Conservation (phyloP, 768 basidiomycete species). For the Coprinopsis marcescibilis region DNA sequence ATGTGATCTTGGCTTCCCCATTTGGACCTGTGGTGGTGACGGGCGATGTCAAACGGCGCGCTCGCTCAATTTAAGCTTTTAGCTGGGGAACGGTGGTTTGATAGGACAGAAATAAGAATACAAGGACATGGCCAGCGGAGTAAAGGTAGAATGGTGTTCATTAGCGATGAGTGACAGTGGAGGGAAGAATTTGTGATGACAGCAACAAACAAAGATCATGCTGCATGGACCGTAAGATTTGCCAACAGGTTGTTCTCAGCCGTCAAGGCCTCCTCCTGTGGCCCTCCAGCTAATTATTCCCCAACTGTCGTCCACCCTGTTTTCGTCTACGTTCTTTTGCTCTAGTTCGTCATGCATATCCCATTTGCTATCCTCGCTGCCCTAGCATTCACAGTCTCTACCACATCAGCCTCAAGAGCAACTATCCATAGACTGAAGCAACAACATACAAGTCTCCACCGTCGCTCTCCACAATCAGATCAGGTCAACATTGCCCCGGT, state of each 20-base stretch:
- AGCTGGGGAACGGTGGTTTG: no score
- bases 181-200: neutral
- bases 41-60: neutral
- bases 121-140: no score
- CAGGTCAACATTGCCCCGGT: slow-evolving; percentile 31
- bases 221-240: neutral
- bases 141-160: no score
- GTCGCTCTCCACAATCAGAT: slow-evolving; percentile 29
- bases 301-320: slow-evolving; percentile 14
- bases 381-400: slow-evolving; percentile 26
- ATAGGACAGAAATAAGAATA: no score
- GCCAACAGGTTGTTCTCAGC: neutral
- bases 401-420: slow-evolving; percentile 35
- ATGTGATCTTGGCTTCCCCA: neutral
- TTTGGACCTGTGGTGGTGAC: neutral
- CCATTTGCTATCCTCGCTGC: slow-evolving; percentile 32
- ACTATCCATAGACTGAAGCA: slow-evolving; percentile 39
- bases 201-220: neutral
- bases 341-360: slow-evolving; percentile 35
- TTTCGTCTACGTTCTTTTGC: slow-evolving; percentile 21
- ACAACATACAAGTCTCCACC: slow-evolving; percentile 22
- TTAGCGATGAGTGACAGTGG: neutral
- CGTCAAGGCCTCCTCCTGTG: slow-evolving; percentile 11
- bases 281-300: slow-evolving; percentile 12
- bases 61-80: no score